A percentile compares a stretch with the other conserved stretches of the same genome.
Evolutionary conservation across 2,329 filamentous ascomycete genomes (phyloP).

Genomic region (Talaromyces sp.): DNA sequence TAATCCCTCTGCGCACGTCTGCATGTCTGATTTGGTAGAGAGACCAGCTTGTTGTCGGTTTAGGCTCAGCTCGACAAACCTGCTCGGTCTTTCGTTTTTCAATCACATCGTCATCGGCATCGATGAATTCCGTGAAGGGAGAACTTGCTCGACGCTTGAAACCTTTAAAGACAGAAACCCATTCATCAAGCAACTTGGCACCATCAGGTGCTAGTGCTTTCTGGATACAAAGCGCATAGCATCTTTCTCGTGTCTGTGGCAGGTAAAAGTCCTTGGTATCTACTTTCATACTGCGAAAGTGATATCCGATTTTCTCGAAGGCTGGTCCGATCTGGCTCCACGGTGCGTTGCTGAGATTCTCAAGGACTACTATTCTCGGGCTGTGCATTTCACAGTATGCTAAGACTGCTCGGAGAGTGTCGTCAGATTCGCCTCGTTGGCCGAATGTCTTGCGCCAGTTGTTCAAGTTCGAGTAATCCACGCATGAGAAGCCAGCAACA

Average conservation of each 20-base stretch:
- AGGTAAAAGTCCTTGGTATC: slow-evolving; percentile 70
- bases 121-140: slow-evolving; percentile 57
- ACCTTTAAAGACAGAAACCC: slow-evolving; percentile 41
- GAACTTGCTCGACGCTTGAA: slow-evolving; percentile 57
- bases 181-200: slow-evolving; percentile 22
- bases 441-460: slow-evolving; percentile 47
- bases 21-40: slow-evolving; percentile 57
- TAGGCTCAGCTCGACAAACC: slow-evolving; percentile 19
- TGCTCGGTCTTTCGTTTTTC: slow-evolving; percentile 46
- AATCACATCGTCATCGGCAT: slow-evolving; percentile 51
- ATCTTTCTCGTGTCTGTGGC: slow-evolving; percentile 62
- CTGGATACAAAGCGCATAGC: slow-evolving; percentile 57
- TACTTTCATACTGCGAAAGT: slow-evolving; percentile 43
- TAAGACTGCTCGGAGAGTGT: slow-evolving; percentile 60
- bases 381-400: slow-evolving; percentile 50
- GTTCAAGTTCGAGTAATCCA: slow-evolving; percentile 68
- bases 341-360: slow-evolving; percentile 62
- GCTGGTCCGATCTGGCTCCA: slow-evolving; percentile 51
- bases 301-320: slow-evolving; percentile 53
- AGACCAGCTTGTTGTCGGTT: slow-evolving; percentile 26
- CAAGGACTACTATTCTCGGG: slow-evolving; percentile 63
- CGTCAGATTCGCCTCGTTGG: slow-evolving; percentile 58
- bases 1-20: slow-evolving; percentile 45
- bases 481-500: slow-evolving; percentile 69
- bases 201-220: slow-evolving; percentile 18